A percentile compares a stretch with the other conserved stretches of the same genome.
Evolutionary conservation across 768 basidiomycete genomes (phyloP).

Genomic region (Leccinum variicolor): DNA sequence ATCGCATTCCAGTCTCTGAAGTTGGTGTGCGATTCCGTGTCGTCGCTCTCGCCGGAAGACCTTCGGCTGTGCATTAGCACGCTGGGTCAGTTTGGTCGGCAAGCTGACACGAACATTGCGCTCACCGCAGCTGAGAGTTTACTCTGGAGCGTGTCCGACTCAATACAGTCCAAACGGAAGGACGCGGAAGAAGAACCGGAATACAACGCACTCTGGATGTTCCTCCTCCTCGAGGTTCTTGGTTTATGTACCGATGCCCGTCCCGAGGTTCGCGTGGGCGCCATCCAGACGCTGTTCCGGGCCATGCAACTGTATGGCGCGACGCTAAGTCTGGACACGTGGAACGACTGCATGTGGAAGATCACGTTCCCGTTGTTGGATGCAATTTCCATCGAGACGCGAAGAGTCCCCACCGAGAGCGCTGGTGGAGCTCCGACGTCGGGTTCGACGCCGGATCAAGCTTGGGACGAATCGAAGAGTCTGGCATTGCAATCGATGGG

Average conservation of each 20-base stretch:
- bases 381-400: slow-evolving; percentile 56
- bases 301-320: slow-evolving; percentile 93
- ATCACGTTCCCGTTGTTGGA: slow-evolving; percentile 86
- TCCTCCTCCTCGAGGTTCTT: slow-evolving; percentile 78
- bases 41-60: slow-evolving; percentile 74
- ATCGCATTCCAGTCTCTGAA: slow-evolving; percentile 94
- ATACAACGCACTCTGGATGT: slow-evolving; percentile 93
- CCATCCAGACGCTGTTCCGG: slow-evolving; percentile 93
- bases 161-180: slow-evolving; percentile 83
- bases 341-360: slow-evolving; percentile 91
- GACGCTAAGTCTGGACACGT: slow-evolving; percentile 75
- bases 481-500: slow-evolving; percentile 84
- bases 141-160: slow-evolving; percentile 95
- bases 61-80: slow-evolving; percentile 88
- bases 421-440: slow-evolving; percentile 6
- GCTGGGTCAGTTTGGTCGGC: slow-evolving; percentile 86
- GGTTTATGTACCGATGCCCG: slow-evolving; percentile 78
- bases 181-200: slow-evolving; percentile 57
- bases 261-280: slow-evolving; percentile 87
- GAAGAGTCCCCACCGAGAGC: slow-evolving; percentile 28
- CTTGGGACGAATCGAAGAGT: slow-evolving; percentile 87
- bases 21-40: slow-evolving; percentile 89
- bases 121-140: slow-evolving; percentile 91
- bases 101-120: slow-evolving; percentile 94
- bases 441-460: slow-evolving; percentile 32